Conservation (phyloP, 768 basidiomycete genomes). For the Agrocybe pediades region DNA sequence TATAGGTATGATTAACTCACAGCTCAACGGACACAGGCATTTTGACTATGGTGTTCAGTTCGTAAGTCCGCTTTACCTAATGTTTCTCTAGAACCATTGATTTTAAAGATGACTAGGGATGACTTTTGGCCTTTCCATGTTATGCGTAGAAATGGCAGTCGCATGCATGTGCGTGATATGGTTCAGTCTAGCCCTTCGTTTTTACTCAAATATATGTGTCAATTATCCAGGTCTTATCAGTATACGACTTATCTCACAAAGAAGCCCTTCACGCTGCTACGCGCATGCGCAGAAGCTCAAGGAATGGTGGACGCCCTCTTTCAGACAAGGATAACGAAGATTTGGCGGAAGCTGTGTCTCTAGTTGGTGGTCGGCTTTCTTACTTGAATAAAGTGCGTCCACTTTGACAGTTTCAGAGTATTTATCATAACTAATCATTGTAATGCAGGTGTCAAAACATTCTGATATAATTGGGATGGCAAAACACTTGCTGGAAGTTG, state of each 20-base stretch:
- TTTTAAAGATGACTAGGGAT: constrained; percentile 48
- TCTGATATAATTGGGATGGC: constrained; percentile 66
- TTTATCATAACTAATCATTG: not conserved
- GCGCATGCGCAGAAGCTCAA: constrained; percentile 47
- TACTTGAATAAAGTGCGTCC: constrained; percentile 61
- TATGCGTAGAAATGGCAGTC: constrained; percentile 65
- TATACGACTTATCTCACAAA: constrained; percentile 63
- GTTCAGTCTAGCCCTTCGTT: not conserved
- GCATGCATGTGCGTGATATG: constrained; percentile 63
- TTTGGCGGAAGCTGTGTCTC: constrained; percentile 49
- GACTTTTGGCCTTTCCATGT: constrained; percentile 82
- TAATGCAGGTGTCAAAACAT: constrained; percentile 50
- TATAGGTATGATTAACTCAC: not conserved
- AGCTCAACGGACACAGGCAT: constrained; percentile 46
- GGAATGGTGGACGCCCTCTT: constrained; percentile 24
- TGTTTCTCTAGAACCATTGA: constrained; percentile 7
- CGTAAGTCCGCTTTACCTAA: constrained; percentile 41
- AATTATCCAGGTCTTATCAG: constrained; percentile 57
- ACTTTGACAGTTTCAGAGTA: not conserved
- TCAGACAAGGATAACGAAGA: constrained; percentile 34
- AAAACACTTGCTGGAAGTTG: constrained; percentile 62
- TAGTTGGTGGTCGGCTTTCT: constrained; percentile 80
- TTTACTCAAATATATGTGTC: not conserved
- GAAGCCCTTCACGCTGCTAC: constrained; percentile 62
- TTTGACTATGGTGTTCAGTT: constrained; percentile 76